Evolutionary conservation across 805 yeast genomes (phyloP), one percentile per base, ranked within the genome.

Genomic region (Hermanozyma aechmeae): DNA sequence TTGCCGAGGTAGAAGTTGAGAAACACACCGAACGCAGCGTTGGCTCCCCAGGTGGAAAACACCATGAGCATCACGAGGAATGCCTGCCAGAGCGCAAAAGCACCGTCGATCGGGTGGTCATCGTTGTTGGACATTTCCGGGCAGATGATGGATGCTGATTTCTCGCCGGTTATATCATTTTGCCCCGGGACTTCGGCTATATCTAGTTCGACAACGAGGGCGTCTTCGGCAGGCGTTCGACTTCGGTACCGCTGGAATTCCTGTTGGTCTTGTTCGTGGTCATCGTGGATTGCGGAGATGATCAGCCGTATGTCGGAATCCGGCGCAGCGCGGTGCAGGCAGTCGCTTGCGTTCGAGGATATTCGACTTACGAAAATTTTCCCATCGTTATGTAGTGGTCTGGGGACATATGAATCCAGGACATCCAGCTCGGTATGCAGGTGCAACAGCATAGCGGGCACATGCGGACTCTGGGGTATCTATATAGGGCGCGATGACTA

Each of bases 11-110:
- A 76, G 43, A 65, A 71, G 21, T 65, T 55, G 30, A 74, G 68
- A 42, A 71, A 76, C 4, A 73, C 71, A 16, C 80, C 82, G 48
- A 56, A 76, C 3, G 71, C 58, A 23, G 75, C 70, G 32, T 70
- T 69, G 52, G 73, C 58, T n/a, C 83, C 83, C 65, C 71, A 75
- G 0, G 77, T 67, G 33, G 68, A 39, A 48, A 40, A 65, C 43
- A 61, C 60, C 46, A 46, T 60, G 12, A 67, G 51, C 53, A 69
- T 63, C 58, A 13, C 69, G 23, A 41, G 29, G 20, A 38, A 32
- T 4, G 44, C 46, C 28, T 42, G 46, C 44, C 42, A 38, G 27
- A 42, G 38, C 10, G 46, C 46, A 28, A 40, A 42, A 11, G 24
- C 16, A 1, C 44, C 44, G 21, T 42, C 46, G 5, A 38, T 14